These are phyloP conservation scores for Exserohilum rostratum DNA, from an alignment of 2,329 filamentous ascomycete genomes.

Conservation along the genomic window DNA sequence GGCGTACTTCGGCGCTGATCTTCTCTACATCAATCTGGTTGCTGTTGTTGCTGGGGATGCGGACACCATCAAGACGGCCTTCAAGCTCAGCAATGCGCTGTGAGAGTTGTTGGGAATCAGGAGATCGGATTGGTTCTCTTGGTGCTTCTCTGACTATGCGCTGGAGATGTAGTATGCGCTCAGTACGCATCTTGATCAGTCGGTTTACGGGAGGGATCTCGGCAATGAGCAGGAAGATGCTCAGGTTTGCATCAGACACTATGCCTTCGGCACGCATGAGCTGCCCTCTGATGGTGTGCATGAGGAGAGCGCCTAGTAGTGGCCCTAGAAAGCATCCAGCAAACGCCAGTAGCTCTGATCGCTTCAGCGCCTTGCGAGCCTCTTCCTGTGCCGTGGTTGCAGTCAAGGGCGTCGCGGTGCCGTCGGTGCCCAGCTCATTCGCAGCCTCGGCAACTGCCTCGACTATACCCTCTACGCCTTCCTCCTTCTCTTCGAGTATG, in stretches of 20 bases:
- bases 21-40: slow-evolving; percentile 49
- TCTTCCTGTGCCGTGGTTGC: slow-evolving; percentile 34
- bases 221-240: slow-evolving; percentile 84
- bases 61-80: slow-evolving; percentile 56
- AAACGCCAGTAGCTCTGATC: slow-evolving; percentile 77
- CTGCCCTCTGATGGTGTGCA: slow-evolving; percentile 80
- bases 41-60: slow-evolving; percentile 35
- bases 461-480: slow-evolving; percentile 18
- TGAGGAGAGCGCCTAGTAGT: slow-evolving; percentile 76
- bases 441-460: slow-evolving; percentile 18
- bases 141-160: slow-evolving; percentile 61
- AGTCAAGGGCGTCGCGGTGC: slow-evolving; percentile 1
- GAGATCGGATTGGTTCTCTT: slow-evolving; percentile 19
- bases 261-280: slow-evolving; percentile 85
- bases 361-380: slow-evolving; percentile 69
- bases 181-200: slow-evolving; percentile 78
- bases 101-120: slow-evolving; percentile 52
- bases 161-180: slow-evolving; percentile 81
- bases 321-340: slow-evolving; percentile 80
- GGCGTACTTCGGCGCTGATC: slow-evolving; percentile 63
- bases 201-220: slow-evolving; percentile 85
- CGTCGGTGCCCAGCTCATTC: slow-evolving; percentile 15
- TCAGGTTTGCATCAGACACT: slow-evolving; percentile 90
- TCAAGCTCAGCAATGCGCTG: slow-evolving; percentile 75
- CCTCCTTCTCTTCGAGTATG: slow-evolving; percentile 41